Evolutionary conservation across 176 grass and related monocot species (phyloP).

Genomic region (Oryza coarctata): DNA sequence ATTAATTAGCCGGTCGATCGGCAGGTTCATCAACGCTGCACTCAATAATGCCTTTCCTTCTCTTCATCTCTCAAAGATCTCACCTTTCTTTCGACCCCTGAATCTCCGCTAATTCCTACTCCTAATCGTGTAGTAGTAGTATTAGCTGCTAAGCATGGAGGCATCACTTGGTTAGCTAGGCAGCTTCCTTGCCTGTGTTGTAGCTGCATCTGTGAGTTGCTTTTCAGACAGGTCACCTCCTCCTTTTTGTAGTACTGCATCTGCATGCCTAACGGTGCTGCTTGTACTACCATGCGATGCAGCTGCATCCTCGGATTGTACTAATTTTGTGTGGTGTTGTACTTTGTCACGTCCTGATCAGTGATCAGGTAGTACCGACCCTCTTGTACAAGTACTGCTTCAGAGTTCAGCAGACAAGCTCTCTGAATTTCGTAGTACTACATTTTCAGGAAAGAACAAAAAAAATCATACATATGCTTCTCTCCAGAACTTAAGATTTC

Average conservation of each 20-base stretch:
- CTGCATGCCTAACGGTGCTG: not conserved
- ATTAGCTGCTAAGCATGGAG: not conserved
- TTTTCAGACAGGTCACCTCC: not conserved
- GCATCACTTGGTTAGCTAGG: not conserved
- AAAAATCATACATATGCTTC: not conserved
- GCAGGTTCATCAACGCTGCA: conserved; percentile 91
- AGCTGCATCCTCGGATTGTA: not conserved
- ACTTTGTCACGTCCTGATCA: not conserved
- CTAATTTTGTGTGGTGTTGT: not conserved
- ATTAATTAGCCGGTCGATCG: not conserved
- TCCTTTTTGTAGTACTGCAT: not conserved
- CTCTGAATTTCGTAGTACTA: not conserved
- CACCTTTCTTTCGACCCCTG: not conserved
- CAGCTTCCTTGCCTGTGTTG: not conserved
- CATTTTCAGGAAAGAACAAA: not conserved
- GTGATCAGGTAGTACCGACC: not conserved
- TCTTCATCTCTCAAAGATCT: not conserved
- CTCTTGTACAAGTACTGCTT: not conserved
- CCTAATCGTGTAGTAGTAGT: not conserved
- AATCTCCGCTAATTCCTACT: not conserved
- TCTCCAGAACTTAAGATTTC: not conserved
- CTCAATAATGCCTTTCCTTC: conserved; percentile 65
- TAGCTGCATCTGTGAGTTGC: not conserved
- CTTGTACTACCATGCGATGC: not conserved
- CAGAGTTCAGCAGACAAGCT: not conserved